phyloP scores from a whole-genome alignment of 2,329 filamentous ascomycete genomes.

The Nemania sp. region DNA sequence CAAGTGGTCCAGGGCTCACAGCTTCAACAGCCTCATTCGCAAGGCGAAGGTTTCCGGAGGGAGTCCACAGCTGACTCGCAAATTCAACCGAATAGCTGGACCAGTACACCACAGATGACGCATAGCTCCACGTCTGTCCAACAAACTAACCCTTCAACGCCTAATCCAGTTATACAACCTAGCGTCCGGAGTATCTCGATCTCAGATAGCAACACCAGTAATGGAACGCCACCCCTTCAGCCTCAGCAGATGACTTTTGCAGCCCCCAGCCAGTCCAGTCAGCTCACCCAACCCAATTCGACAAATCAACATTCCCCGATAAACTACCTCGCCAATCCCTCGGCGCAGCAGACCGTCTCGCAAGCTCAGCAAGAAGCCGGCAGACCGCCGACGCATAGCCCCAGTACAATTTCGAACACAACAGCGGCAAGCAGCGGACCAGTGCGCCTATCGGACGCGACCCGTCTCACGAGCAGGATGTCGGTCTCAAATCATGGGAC shows the following conservation, averaged over 20 bases:
- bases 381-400: slow-evolving; percentile 19
- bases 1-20: slow-evolving; percentile 18
- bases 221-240: slow-evolving; percentile 20
- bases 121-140: slow-evolving; percentile 33
- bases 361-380: not conserved
- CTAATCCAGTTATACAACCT: slow-evolving; percentile 23
- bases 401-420: not conserved
- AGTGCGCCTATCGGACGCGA: slow-evolving; percentile 32
- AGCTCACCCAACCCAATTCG: slow-evolving; percentile 6
- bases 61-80: slow-evolving; percentile 22
- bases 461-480: slow-evolving; percentile 45
- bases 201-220: slow-evolving; percentile 20
- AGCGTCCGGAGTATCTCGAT: slow-evolving; percentile 5
- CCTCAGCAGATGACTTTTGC: slow-evolving; percentile 17
- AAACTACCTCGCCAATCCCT: slow-evolving; percentile 1
- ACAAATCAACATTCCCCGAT: slow-evolving; percentile 21
- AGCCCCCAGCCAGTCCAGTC: slow-evolving; percentile 7
- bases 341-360: slow-evolving; percentile 16
- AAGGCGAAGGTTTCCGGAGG: slow-evolving; percentile 28
- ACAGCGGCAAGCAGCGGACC: not conserved
- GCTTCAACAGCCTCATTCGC: slow-evolving; percentile 13
- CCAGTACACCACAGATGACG: slow-evolving; percentile 37
- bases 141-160: slow-evolving; percentile 10
- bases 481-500: slow-evolving; percentile 34
- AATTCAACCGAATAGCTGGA: slow-evolving; percentile 41